phyloP scores from a whole-genome alignment of 2,329 filamentous ascomycete genomes.

The Dactylonectria macrodidyma region DNA sequence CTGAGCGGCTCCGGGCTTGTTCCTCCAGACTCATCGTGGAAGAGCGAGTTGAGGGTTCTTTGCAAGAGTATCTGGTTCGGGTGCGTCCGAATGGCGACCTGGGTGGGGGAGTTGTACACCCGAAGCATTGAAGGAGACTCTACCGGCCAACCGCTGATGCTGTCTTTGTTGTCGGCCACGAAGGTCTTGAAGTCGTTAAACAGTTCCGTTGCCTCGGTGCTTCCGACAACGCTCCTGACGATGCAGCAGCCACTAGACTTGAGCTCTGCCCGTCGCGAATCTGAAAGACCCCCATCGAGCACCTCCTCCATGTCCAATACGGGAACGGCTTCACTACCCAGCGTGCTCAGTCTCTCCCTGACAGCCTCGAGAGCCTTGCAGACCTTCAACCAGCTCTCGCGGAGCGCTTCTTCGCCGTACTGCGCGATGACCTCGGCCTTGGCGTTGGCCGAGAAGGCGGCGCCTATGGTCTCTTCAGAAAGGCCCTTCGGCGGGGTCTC shows the following conservation, averaged over 20 bases:
- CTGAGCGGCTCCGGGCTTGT: conserved; percentile 53
- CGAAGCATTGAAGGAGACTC: conserved; percentile 56
- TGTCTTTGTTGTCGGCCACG: conserved; percentile 49
- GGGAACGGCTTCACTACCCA: conserved; percentile 53
- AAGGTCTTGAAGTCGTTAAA: conserved; percentile 53
- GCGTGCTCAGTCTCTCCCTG: conserved; percentile 53
- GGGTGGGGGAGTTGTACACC: conserved; percentile 57
- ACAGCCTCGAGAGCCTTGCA: conserved; percentile 54
- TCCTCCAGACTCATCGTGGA: conserved; percentile 50
- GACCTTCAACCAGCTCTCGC: conserved; percentile 55
- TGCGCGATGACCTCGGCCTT: conserved; percentile 54
- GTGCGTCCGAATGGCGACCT: conserved; percentile 55
- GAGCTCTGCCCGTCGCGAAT: conserved; percentile 43
- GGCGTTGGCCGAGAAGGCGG: conserved; percentile 23
- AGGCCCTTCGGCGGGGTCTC: conserved; percentile 24
- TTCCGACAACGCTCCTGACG: conserved; percentile 39
- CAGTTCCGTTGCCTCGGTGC: conserved; percentile 39
- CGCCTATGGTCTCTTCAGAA: conserved; percentile 30
- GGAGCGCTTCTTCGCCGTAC: conserved; percentile 54
- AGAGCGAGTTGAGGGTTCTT: conserved; percentile 56
- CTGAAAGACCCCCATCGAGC: conserved; percentile 35
- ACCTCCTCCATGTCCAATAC: conserved; percentile 48
- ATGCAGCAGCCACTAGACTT: conserved; percentile 46
- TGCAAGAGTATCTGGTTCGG: conserved; percentile 55
- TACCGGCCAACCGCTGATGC: conserved; percentile 53